These are phyloP conservation scores for Naegleria lovaniensis DNA, from an alignment of 208 protist species.

Conservation along the genomic window DNA sequence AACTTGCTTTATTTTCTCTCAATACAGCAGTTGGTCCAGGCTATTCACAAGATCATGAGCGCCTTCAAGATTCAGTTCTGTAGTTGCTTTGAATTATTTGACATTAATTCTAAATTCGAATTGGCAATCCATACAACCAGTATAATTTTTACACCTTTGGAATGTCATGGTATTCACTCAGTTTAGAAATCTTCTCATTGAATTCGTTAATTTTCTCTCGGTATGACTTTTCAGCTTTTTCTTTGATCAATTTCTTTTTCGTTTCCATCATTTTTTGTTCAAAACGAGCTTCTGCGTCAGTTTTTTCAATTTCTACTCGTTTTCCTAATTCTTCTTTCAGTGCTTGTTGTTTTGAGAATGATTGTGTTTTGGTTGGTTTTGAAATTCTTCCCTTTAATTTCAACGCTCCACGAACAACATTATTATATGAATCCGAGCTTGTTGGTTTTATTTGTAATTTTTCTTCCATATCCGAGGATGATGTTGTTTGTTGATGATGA, in stretches of 20 bases:
- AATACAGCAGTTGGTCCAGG: too few species aligned
- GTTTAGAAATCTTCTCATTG: neutral
- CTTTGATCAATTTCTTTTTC: neutral
- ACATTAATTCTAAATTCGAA: neutral
- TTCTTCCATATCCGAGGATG: too few species aligned
- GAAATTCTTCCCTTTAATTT: neutral
- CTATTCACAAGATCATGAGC: too few species aligned
- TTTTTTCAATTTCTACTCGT: neutral
- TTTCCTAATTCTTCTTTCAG: neutral
- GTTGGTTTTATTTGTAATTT: too few species aligned
- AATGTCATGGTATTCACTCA: neutral
- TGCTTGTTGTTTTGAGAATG: neutral
- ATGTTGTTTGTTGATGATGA: too few species aligned
- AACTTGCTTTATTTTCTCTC: too few species aligned
- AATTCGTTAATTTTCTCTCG: slow-evolving; percentile 7
- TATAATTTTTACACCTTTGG: neutral
- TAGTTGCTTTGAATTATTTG: neutral
- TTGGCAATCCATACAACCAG: neutral
- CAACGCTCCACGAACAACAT: neutral
- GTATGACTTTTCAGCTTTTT: slow-evolving; percentile 9
- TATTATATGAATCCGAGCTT: neutral
- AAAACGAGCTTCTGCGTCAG: neutral
- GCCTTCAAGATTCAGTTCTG: too few species aligned
- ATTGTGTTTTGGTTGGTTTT: neutral
- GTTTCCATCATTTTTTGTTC: neutral